Evolutionary conservation across 208 protist species (phyloP), one percentile per base, ranked within the genome.

Genomic region (Phytomonas sp.): DNA sequence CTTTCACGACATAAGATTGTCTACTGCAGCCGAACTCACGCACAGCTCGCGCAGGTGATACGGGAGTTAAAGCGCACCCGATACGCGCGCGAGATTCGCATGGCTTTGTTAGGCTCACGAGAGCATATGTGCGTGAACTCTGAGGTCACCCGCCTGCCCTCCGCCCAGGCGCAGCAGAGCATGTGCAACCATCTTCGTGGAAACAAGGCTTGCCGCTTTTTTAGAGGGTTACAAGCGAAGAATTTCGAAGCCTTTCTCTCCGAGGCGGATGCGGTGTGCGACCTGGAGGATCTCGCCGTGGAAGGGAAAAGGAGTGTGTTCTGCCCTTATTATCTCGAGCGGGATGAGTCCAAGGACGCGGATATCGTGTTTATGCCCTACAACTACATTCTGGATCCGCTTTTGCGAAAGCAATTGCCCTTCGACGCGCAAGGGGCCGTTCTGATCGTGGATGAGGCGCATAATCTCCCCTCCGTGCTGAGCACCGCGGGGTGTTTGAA

Each of bases 281-380:
- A 98, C 80, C 98, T 99, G 79, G 97, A 99, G 68, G 97, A 99
- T 73, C 74, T 99, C 6, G 80, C 96, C 23, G 67, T 66, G 30
- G 76, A 90, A 32, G 95, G 93, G 4, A 70, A 73, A 7, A 78
- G 78, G 23, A 70, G 71, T 32, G 79, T 73, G 20, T 94, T 97
- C 71, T 99, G 98, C 77, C 97, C 98, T 17, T 99, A 98, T 74
- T 99, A 88, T 82, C 83, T 88, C 20, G 81, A 96, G 46, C 85
- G 95, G 29, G 93, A 97, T 23, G 72, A 80, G 13, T 65, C 88
- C 33, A 83, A 85, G 31, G 78, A 75, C 6, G 91, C 98, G 6
- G 92, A 99, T 67, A 68, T 99, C n/a, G 81, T 99, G 4, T 97
- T 99, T 68, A 83, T 98, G 81, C 98, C 98, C 26, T 99, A 99